These are phyloP conservation scores for Domatiomyces globalis DNA, from an alignment of 2,329 filamentous ascomycete species.

Conservation along the genomic window DNA sequence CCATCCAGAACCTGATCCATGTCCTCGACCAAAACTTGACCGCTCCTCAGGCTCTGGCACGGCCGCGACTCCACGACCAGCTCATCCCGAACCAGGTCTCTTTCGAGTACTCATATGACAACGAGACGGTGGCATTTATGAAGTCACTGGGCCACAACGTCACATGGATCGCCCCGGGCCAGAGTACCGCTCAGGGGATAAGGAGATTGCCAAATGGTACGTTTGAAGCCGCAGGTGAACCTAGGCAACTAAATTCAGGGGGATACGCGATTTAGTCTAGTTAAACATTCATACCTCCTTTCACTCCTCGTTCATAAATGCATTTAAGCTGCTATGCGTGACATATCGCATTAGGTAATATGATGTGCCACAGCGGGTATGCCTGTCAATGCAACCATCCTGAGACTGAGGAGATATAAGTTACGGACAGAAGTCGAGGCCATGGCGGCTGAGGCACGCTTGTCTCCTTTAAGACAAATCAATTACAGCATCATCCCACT, in stretches of 20 bases:
- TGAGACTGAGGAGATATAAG: too few relatives aligned
- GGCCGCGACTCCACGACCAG: slow-evolving; percentile 68
- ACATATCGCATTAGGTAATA: too few relatives aligned
- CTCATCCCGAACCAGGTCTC: slow-evolving; percentile 54
- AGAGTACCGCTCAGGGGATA: slow-evolving; percentile 60
- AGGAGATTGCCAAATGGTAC: slow-evolving; percentile 46
- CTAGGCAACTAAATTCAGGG: slow-evolving; percentile 56
- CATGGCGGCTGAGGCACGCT: neutral
- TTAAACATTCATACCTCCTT: too few relatives aligned
- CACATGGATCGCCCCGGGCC: slow-evolving; percentile 48
- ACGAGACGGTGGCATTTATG: slow-evolving; percentile 50
- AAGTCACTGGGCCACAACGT: slow-evolving; percentile 54
- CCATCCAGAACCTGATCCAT: slow-evolving; percentile 59
- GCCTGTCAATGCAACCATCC: too few relatives aligned
- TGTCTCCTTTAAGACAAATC: neutral
- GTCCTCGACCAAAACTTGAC: slow-evolving; percentile 53
- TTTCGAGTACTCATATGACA: slow-evolving; percentile 58
- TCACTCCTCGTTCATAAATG: too few relatives aligned
- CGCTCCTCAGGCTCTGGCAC: slow-evolving; percentile 46
- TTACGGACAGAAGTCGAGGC: too few relatives aligned
- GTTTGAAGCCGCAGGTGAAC: slow-evolving; percentile 68
- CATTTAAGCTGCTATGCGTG: too few relatives aligned
- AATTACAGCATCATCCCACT: slow-evolving; percentile 1
- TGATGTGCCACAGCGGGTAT: too few relatives aligned
- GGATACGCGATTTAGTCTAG: slow-evolving; percentile 40